Evolutionary conservation across 1,139 yeast species (phyloP).

Genomic region (Lodderomyces theae): DNA sequence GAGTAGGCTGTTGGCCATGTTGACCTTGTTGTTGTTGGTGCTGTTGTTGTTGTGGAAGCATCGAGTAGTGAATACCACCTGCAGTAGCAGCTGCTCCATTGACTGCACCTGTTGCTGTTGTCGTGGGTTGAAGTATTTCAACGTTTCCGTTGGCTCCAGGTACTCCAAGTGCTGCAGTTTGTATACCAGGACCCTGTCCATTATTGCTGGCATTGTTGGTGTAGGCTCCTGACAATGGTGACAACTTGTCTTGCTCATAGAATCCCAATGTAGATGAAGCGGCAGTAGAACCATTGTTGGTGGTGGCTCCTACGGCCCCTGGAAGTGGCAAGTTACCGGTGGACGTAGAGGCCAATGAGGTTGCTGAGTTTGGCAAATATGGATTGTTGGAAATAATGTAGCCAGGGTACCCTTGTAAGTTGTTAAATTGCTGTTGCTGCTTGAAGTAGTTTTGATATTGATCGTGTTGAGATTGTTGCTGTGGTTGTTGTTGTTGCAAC

Average conservation of each 20-base stretch:
- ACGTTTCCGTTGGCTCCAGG: not conserved
- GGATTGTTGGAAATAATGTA: conserved; percentile 21
- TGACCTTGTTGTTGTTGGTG: conserved; percentile 10
- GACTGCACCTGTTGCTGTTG: too few relatives aligned
- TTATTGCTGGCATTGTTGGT: conserved; percentile 6
- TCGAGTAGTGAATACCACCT: conserved; percentile 1
- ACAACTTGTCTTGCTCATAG: conserved; percentile 15
- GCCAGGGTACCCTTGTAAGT: conserved; percentile 11
- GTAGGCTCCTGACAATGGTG: conserved; percentile 14
- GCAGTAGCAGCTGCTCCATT: conserved; percentile 2
- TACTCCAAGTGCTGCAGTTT: conserved; percentile 2
- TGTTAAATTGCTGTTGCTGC: conserved; percentile 13
- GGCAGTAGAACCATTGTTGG: conserved; percentile 6
- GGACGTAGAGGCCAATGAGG: conserved; percentile 10
- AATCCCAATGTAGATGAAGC: conserved; percentile 10
- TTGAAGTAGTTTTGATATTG: conserved; percentile 14
- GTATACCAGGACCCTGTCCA: conserved; percentile 7
- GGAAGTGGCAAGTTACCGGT: conserved; percentile 10
- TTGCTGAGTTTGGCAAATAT: conserved; percentile 17
- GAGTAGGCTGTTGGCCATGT: conserved; percentile 9
- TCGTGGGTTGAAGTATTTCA: not conserved
- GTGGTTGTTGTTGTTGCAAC: conserved; percentile 18
- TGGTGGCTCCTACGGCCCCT: conserved; percentile 8
- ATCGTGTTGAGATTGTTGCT: conserved; percentile 15
- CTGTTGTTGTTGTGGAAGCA: conserved; percentile 10